A percentile compares a stretch with the other conserved stretches of the same genome.
phyloP scores from a whole-genome alignment of 139 green algal genomes.

The Ulvella scutata region DNA sequence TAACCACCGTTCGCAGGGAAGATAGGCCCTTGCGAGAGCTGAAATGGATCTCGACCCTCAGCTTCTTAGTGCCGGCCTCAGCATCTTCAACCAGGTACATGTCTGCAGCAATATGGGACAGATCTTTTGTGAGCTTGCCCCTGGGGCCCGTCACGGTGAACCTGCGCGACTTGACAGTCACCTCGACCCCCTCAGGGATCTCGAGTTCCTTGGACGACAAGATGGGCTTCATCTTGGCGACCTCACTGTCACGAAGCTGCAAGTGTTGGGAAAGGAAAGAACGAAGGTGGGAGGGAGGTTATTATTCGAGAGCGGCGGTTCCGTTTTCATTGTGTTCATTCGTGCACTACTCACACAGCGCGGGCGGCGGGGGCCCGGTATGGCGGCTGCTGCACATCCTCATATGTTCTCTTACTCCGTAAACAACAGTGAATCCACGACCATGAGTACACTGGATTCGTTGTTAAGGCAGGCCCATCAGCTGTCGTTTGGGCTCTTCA shows the following conservation, averaged over 20 bases:
- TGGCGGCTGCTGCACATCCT: too few relatives aligned
- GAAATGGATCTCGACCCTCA: conserved; percentile 76
- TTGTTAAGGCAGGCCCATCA: background rate
- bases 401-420: too few relatives aligned
- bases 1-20: conserved; percentile 73
- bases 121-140: conserved; percentile 52
- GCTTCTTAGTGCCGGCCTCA: conserved; percentile 55
- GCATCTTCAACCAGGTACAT: conserved; percentile 71
- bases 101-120: conserved; percentile 78
- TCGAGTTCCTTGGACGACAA: background rate
- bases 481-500: background rate
- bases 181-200: conserved; percentile 17
- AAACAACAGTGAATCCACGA: too few relatives aligned
- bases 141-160: conserved; percentile 57
- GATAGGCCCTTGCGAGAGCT: conserved; percentile 81
- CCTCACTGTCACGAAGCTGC: too few relatives aligned
- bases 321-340: too few relatives aligned
- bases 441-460: too few relatives aligned
- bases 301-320: too few relatives aligned
- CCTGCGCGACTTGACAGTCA: conserved; percentile 34
- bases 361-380: too few relatives aligned
- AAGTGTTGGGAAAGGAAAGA: too few relatives aligned
- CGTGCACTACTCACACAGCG: too few relatives aligned
- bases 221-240: background rate
- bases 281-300: too few relatives aligned